Percentiles rank a stretch among this genome's conserved stretches.
These are phyloP conservation scores for Alloteropsis semialata DNA, from an alignment of 176 grass and related monocot species.

Conservation along the genomic window DNA sequence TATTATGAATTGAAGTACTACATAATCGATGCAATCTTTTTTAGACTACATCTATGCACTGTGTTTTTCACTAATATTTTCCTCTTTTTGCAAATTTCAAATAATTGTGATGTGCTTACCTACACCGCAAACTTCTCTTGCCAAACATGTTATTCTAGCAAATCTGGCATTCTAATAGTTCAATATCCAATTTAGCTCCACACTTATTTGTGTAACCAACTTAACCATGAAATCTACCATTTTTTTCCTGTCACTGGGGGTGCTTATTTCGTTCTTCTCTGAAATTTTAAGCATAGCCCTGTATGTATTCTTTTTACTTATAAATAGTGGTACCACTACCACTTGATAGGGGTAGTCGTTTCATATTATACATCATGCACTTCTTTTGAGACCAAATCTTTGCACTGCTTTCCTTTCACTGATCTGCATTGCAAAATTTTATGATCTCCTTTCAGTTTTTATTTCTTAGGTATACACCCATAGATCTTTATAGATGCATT, in stretches of 20 bases:
- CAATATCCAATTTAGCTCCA: background rate
- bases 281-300: background rate
- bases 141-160: constrained; percentile 4
- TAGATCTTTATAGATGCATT: background rate
- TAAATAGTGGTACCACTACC: background rate
- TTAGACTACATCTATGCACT: background rate
- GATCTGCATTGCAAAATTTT: background rate
- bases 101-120: background rate
- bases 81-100: background rate
- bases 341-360: background rate
- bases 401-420: background rate
- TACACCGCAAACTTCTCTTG: background rate
- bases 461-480: background rate
- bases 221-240: background rate
- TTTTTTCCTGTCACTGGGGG: background rate
- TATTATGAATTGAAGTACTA: background rate
- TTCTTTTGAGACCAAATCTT: background rate
- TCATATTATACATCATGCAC: background rate
- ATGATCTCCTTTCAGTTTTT: background rate
- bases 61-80: background rate
- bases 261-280: background rate
- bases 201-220: background rate
- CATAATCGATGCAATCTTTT: background rate
- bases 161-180: background rate
- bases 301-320: background rate